These are phyloP conservation scores for Byssochlamys sp. DNA, from an alignment of 2,329 filamentous ascomycete genomes.

Conservation along the genomic window DNA sequence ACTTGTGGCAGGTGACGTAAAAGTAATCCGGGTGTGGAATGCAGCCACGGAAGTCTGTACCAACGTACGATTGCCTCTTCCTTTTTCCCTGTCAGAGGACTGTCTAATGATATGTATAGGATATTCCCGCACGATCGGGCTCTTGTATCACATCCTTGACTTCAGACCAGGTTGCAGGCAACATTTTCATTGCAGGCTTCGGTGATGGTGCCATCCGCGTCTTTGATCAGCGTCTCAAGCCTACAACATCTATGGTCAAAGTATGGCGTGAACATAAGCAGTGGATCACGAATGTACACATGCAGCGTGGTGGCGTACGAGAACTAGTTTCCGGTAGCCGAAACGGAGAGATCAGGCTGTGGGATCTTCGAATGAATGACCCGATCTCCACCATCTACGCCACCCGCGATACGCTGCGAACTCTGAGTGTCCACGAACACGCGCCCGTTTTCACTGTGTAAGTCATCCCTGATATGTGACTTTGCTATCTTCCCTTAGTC, in stretches of 20 bases:
- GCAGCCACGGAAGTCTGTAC: slow-evolving; percentile 86
- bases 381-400: slow-evolving; percentile 64
- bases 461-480: slow-evolving; percentile 31
- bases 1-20: slow-evolving; percentile 90
- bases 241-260: slow-evolving; percentile 84
- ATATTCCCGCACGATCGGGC: slow-evolving; percentile 87
- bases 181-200: slow-evolving; percentile 91
- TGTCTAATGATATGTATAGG: slow-evolving; percentile 32
- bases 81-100: background rate
- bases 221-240: slow-evolving; percentile 77
- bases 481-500: slow-evolving; percentile 1
- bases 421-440: slow-evolving; percentile 88
- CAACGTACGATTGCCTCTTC: slow-evolving; percentile 42
- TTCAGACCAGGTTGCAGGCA: slow-evolving; percentile 93
- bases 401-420: slow-evolving; percentile 68
- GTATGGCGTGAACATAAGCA: slow-evolving; percentile 94
- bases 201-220: slow-evolving; percentile 89
- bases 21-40: slow-evolving; percentile 93
- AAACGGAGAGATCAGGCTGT: slow-evolving; percentile 87
- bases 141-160: slow-evolving; percentile 93
- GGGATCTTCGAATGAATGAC: slow-evolving; percentile 84
- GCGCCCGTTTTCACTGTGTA: slow-evolving; percentile 90
- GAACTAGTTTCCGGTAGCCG: slow-evolving; percentile 84
- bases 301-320: slow-evolving; percentile 87
- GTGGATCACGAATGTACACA: slow-evolving; percentile 92